Evolutionary conservation across 169 alveolate genomes (phyloP).

Genomic region (Plasmodium vivax): DNA sequence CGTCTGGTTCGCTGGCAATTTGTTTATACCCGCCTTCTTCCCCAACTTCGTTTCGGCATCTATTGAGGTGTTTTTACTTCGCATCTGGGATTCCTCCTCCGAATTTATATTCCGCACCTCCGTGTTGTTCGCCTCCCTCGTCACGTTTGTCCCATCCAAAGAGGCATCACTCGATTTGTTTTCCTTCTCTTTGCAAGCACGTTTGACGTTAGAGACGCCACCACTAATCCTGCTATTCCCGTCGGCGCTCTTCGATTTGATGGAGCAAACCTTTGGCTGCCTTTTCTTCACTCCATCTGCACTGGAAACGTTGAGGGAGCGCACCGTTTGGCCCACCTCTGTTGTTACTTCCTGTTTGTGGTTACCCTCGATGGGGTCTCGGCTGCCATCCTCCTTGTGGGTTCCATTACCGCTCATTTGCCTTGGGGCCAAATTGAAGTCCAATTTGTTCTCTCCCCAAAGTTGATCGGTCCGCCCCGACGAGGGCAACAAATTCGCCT

Average conservation of each 20-base stretch:
- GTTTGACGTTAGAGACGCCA: not conserved
- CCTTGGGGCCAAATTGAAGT: not conserved
- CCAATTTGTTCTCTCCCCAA: not conserved
- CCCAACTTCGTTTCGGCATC: conserved; percentile 4
- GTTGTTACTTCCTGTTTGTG: not conserved
- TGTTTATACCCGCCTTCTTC: not conserved
- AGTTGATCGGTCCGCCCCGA: not conserved
- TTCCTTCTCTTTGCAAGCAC: not conserved
- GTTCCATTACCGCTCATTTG: not conserved
- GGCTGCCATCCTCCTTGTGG: no score
- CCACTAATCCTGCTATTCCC: not conserved
- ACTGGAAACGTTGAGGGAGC: not conserved
- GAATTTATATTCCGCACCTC: not conserved
- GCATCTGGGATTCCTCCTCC: not conserved
- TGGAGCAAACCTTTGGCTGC: not conserved
- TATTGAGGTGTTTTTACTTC: conserved; percentile 3
- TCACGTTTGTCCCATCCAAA: not conserved
- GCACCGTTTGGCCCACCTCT: not conserved
- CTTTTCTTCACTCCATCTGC: conserved; percentile 11
- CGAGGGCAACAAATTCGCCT: not conserved
- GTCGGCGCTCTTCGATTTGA: not conserved
- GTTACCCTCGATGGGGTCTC: not conserved
- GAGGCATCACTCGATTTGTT: not conserved
- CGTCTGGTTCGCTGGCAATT: not conserved
- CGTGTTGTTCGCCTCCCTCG: not conserved